Evolutionary conservation across 768 basidiomycete species (phyloP).

Genomic region (Cyathus striatus): DNA sequence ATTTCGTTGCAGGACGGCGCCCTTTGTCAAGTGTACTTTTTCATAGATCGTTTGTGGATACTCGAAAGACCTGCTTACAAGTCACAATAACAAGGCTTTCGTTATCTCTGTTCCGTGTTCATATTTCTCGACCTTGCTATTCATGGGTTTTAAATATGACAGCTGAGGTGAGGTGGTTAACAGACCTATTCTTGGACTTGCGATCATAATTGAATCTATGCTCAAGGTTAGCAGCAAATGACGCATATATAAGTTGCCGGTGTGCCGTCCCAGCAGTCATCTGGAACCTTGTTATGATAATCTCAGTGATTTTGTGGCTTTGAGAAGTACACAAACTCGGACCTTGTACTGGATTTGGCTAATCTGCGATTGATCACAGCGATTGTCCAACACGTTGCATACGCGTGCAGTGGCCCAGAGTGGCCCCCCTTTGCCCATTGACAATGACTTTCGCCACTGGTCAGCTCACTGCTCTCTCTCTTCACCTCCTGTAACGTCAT

Average conservation of each 20-base stretch:
- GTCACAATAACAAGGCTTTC: too few species aligned
- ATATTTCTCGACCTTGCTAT: too few species aligned
- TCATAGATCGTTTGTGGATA: too few species aligned
- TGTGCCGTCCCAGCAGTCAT: neutral
- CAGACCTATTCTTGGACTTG: too few species aligned
- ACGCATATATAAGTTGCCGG: too few species aligned
- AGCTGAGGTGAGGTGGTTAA: too few species aligned
- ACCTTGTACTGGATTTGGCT: neutral
- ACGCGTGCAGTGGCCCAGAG: neutral
- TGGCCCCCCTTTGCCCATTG: neutral
- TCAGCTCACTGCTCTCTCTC: neutral
- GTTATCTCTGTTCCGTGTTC: too few species aligned
- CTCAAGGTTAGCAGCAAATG: neutral
- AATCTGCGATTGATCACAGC: neutral
- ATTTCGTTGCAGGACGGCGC: too few species aligned
- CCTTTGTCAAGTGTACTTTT: too few species aligned
- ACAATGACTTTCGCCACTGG: neutral
- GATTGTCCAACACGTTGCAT: constrained; percentile 1
- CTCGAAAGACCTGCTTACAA: too few species aligned
- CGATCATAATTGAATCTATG: neutral
- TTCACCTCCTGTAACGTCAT: neutral
- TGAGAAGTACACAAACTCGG: neutral
- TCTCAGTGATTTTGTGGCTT: neutral
- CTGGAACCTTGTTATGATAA: neutral
- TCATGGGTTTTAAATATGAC: too few species aligned